These are phyloP conservation scores for Diospyros kaki DNA, from an alignment of 148 eudicot genomes.

Conservation along the genomic window DNA sequence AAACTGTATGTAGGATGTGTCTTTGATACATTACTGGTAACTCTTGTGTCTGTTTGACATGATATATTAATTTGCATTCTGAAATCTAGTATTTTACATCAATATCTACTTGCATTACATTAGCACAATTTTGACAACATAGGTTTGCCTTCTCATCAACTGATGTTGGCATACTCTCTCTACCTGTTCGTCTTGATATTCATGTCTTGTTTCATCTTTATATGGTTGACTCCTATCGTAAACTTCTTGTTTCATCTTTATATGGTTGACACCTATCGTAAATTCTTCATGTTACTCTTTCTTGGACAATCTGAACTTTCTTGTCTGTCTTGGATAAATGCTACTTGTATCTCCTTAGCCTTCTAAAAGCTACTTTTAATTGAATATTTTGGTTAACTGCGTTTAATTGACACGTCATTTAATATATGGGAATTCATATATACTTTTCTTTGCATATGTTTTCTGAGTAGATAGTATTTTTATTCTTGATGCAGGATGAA, in stretches of 20 bases:
- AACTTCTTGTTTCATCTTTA: neutral
- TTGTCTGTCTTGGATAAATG: neutral
- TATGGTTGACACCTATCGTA: neutral
- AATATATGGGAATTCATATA: neutral
- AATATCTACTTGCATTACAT: neutral
- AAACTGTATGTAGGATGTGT: neutral
- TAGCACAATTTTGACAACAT: neutral
- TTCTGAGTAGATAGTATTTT: constrained; percentile 9
- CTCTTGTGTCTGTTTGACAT: neutral
- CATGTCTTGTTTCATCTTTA: too few species aligned
- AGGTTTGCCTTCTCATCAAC: neutral
- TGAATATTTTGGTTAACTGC: neutral
- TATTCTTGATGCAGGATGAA: constrained; percentile 59
- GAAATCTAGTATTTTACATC: neutral
- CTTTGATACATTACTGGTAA: neutral
- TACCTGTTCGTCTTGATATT: neutral
- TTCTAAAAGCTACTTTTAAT: neutral
- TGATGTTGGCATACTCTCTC: neutral
- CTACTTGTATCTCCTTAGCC: neutral
- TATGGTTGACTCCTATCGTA: too few species aligned
- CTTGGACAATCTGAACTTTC: neutral
- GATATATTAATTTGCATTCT: neutral
- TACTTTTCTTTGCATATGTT: neutral
- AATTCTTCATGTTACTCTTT: neutral
- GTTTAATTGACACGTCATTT: neutral